Conservation (phyloP, 2,329 filamentous ascomycete species). For the Alternaria triticimaculans region DNA sequence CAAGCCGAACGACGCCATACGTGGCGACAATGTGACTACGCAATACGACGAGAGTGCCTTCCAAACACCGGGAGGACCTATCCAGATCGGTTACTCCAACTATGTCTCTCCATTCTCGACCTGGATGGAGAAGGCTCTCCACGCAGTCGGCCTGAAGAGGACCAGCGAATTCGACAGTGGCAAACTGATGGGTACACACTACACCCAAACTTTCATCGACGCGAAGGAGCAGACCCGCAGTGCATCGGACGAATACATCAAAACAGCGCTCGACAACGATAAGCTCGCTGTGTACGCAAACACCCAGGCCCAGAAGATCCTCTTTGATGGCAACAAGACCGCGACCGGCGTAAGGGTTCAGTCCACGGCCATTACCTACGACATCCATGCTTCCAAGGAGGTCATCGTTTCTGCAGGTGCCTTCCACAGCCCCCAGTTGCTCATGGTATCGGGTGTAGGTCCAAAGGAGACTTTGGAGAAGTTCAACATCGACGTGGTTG, state of each 20-base stretch:
- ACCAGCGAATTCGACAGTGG: slow-evolving; percentile 22
- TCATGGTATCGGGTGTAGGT: slow-evolving; percentile 49
- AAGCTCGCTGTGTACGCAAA: slow-evolving; percentile 35
- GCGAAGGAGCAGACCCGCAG: slow-evolving; percentile 11
- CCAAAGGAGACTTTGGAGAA: slow-evolving; percentile 17
- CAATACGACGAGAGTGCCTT: slow-evolving; percentile 13
- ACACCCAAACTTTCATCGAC: slow-evolving; percentile 33
- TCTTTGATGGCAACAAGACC: slow-evolving; percentile 35
- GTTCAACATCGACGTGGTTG: slow-evolving; percentile 25
- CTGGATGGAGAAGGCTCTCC: slow-evolving; percentile 20
- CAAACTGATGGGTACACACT: slow-evolving; percentile 18
- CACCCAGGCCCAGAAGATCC: slow-evolving; percentile 43
- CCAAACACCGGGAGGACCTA: slow-evolving; percentile 4
- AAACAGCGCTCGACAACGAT: neutral
- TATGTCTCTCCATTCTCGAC: slow-evolving; percentile 21
- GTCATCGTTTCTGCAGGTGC: neutral
- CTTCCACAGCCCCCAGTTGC: slow-evolving; percentile 38
- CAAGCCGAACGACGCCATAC: slow-evolving; percentile 18
- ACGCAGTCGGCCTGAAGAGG: slow-evolving; percentile 16
- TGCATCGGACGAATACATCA: slow-evolving; percentile 13
- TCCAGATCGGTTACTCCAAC: slow-evolving; percentile 26
- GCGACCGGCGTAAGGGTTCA: slow-evolving; percentile 43
- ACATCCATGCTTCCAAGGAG: slow-evolving; percentile 36
- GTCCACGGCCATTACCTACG: slow-evolving; percentile 48
- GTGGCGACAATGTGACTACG: slow-evolving; percentile 12